A percentile compares a stretch with the other conserved stretches of the same genome.
phyloP scores from a whole-genome alignment of 257 asterid genomes.

The Primulina huaijiensis region DNA sequence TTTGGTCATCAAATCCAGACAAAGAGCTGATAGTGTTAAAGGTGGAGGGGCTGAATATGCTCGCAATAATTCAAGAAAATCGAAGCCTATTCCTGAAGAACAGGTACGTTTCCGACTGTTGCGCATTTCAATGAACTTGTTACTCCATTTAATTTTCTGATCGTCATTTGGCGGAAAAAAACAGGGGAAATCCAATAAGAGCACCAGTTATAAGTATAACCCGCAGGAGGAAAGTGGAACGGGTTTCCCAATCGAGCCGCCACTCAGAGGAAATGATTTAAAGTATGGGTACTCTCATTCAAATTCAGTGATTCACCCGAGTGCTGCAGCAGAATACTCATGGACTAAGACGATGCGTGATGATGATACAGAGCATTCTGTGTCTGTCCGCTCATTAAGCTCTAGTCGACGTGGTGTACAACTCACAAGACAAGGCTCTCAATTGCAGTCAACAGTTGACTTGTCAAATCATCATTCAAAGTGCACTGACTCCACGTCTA shows the following conservation, averaged over 20 bases:
- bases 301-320: slow-evolving; percentile 67
- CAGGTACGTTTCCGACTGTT: slow-evolving; percentile 17
- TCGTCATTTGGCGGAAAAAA: not conserved
- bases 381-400: slow-evolving; percentile 25
- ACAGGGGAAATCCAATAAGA: slow-evolving; percentile 27
- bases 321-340: slow-evolving; percentile 35
- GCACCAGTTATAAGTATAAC: slow-evolving; percentile 45
- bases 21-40: slow-evolving; percentile 38
- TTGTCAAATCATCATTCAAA: slow-evolving; percentile 32
- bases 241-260: slow-evolving; percentile 63
- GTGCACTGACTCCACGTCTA: slow-evolving; percentile 22
- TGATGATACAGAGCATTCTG: slow-evolving; percentile 39
- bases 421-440: slow-evolving; percentile 38
- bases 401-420: slow-evolving; percentile 30
- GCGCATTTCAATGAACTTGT: not conserved
- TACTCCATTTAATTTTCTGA: not conserved
- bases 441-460: slow-evolving; percentile 28
- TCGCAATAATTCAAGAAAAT: slow-evolving; percentile 25
- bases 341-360: slow-evolving; percentile 39
- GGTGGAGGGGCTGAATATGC: slow-evolving; percentile 32
- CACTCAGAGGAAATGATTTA: slow-evolving; percentile 32
- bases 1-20: slow-evolving; percentile 26
- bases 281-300: slow-evolving; percentile 49
- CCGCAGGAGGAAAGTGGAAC: slow-evolving; percentile 52
- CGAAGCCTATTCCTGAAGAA: slow-evolving; percentile 28